Evolutionary conservation across 306 rosid species (phyloP), one percentile per base, ranked within the genome.

Genomic region (Parietaria judaica): DNA sequence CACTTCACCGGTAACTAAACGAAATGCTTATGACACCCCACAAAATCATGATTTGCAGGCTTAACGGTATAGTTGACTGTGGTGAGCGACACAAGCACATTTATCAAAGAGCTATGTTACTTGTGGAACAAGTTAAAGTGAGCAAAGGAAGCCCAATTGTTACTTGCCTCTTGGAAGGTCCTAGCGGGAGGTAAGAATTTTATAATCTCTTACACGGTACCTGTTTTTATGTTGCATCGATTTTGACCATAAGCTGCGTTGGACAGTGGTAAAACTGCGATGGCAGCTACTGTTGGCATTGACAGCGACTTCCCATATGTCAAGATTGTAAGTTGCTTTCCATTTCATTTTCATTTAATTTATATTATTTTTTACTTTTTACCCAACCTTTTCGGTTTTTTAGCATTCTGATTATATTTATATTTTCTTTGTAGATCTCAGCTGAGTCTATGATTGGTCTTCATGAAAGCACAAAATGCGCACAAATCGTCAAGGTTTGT

Each of bases 261-360:
- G 68, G 73, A 61, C 83, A 94, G 99, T 79, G 99, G 97, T 67
- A 94, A 94, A 83, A 84, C 89, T 14, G 90, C 99, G 56, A 75
- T 94, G 72, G 85, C 97, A 70, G 94, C 99, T 72, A 88, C 97
- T 39, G 83, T 88, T 78, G 99, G 99, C 72, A 89, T 94, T 38
- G 89, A 86, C 78, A 94, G 99, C 55, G 99, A 88, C 76, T 94
- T 94, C 65, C 87, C 99, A 31, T 94, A 86, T 73, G 99, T 94
- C 70, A 94, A 94, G 86, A 94, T 88, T 56, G 99, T 94, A 88
- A 84, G 99, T 61, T 74, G 60, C 56, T 56, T 13, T 15, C 45
- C 13, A 64, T 57, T 38, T 38, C 48, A 12, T 23, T 14, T 14
- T 23, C 9, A 11, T 23, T 3, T 53, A 9, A n/a, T 53, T 53